Evolutionary conservation across 148 eudicot species (phyloP).

Genomic region (Rhododendron mucronatum): DNA sequence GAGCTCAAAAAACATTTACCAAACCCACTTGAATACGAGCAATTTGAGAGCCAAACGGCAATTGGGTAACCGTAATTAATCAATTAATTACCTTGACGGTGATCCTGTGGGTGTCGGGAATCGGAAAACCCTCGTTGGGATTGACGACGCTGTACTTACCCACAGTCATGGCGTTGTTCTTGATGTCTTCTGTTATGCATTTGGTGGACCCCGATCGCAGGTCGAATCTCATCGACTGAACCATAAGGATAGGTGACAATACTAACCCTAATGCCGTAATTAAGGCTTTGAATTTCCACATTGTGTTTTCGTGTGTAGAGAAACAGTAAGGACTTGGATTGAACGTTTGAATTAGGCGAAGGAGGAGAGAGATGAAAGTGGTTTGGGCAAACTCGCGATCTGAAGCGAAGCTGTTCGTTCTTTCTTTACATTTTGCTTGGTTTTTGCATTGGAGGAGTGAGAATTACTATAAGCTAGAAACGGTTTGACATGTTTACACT

Average conservation of each 20-base stretch:
- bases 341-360: background rate
- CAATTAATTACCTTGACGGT: constrained; percentile 41
- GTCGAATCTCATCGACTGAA: constrained; percentile 52
- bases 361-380: background rate
- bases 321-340: background rate
- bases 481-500: background rate
- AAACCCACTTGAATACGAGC: background rate
- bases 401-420: background rate
- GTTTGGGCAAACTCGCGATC: background rate
- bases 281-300: constrained; percentile 13
- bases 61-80: background rate
- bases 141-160: constrained; percentile 57
- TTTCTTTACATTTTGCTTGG: background rate
- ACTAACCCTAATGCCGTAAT: background rate
- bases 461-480: background rate
- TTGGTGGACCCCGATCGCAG: constrained; percentile 56
- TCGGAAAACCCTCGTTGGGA: constrained; percentile 41
- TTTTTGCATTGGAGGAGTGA: background rate
- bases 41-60: background rate
- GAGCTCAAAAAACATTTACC: background rate
- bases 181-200: constrained; percentile 71
- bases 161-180: constrained; percentile 52
- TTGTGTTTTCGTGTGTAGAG: background rate
- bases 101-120: constrained; percentile 50
- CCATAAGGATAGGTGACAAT: background rate